Evolutionary conservation across 2,329 filamentous ascomycete species (phyloP).

Genomic region (Aureobasidium sp.): DNA sequence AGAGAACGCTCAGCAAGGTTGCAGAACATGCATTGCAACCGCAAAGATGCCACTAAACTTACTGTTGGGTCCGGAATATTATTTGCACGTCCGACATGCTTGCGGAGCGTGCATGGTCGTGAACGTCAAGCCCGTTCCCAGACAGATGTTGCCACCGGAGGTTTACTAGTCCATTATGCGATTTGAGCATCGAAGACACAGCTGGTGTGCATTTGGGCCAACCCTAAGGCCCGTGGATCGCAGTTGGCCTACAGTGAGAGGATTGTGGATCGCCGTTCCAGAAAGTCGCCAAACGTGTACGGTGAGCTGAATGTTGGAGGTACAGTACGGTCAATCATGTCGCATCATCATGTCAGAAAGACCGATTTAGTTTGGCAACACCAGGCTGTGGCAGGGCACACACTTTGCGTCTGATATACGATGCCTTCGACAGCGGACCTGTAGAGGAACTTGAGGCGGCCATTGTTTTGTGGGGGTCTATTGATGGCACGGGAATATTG

Average conservation of each 20-base stretch:
- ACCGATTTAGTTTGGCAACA: background rate
- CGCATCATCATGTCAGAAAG: slow-evolving; percentile 12
- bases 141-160: slow-evolving; percentile 11
- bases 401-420: background rate
- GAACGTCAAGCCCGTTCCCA: slow-evolving; percentile 11
- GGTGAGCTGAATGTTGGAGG: background rate
- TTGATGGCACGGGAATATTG: background rate
- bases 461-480: slow-evolving; percentile 10
- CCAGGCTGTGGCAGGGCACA: background rate
- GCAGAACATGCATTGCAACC: slow-evolving; percentile 10
- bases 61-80: slow-evolving; percentile 13
- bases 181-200: slow-evolving; percentile 6
- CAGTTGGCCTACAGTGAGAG: background rate
- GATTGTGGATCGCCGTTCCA: slow-evolving; percentile 5
- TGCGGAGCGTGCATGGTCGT: slow-evolving; percentile 8
- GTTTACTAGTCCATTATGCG: slow-evolving; percentile 15
- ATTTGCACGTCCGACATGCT: slow-evolving; percentile 9
- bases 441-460: slow-evolving; percentile 7
- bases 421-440: background rate
- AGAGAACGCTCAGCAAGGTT: slow-evolving; percentile 15
- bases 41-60: slow-evolving; percentile 13
- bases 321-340: slow-evolving; percentile 3
- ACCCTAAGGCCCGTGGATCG: slow-evolving; percentile 4
- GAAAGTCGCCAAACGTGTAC: background rate
- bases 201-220: background rate